Conservation (phyloP, 345 rosid genomes). For the Kandelia obovata region DNA sequence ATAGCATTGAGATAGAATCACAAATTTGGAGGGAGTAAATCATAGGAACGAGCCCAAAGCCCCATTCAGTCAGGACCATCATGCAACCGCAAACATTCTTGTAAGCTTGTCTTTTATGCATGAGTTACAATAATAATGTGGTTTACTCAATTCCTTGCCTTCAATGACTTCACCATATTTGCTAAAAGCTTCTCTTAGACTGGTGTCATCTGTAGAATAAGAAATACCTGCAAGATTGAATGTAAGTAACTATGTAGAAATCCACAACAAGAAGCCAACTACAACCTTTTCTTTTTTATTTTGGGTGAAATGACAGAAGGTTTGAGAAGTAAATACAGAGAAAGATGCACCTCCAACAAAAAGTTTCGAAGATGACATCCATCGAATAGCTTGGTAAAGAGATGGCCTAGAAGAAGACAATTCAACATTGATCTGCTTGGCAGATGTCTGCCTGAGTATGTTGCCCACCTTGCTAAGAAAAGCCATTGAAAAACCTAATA, state of each 20-base stretch:
- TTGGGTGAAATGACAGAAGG: background rate
- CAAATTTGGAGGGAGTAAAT: background rate
- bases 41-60: background rate
- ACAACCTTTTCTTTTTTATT: background rate
- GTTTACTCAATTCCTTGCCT: constrained; percentile 4
- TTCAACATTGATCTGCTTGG: constrained; percentile 10
- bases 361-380: constrained; percentile 21
- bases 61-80: background rate
- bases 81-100: no score
- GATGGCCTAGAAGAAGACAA: constrained; percentile 10
- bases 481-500: constrained; percentile 7
- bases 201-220: constrained; percentile 13
- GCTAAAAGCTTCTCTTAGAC: constrained; percentile 18
- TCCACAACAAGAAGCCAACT: background rate
- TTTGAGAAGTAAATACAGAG: background rate
- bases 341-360: constrained; percentile 16
- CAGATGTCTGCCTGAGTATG: constrained; percentile 13
- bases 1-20: background rate
- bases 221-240: constrained; percentile 13
- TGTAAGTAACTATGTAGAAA: background rate
- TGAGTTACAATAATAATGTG: background rate
- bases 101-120: background rate
- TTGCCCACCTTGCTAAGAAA: constrained; percentile 19
- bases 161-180: constrained; percentile 23
- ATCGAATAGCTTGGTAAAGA: constrained; percentile 14